Percentiles rank a stretch among this genome's conserved stretches.
Conservation (phyloP, 768 basidiomycete genomes). For the Tulasnella sp. region DNA sequence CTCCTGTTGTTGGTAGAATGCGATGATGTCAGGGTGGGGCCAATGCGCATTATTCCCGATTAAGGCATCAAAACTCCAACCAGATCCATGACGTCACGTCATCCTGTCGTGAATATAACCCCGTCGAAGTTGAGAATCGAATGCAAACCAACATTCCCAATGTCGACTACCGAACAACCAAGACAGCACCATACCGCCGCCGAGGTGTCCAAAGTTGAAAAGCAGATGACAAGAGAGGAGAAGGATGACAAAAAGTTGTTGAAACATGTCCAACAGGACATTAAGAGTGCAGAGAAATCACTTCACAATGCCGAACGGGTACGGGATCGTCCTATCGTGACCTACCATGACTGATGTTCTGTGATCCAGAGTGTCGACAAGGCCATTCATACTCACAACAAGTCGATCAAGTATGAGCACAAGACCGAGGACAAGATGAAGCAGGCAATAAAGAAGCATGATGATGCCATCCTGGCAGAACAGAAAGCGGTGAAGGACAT, state of each 20-base stretch:
- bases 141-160: too few relatives aligned
- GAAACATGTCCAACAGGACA: slow-evolving; percentile 1
- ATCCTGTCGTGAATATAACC: too few relatives aligned
- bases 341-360: not conserved
- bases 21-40: not conserved
- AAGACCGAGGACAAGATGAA: slow-evolving; percentile 9
- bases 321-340: not conserved
- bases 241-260: slow-evolving; percentile 7
- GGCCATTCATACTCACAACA: not conserved
- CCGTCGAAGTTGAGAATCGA: too few relatives aligned
- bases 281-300: slow-evolving; percentile 1
- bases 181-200: slow-evolving; percentile 13
- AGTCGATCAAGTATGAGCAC: slow-evolving; percentile 12
- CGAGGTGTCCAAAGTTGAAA: slow-evolving; percentile 9
- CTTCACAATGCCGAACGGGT: slow-evolving; percentile 8
- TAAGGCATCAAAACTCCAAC: not conserved
- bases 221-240: slow-evolving; percentile 11
- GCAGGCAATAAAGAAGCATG: not conserved
- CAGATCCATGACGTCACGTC: not conserved
- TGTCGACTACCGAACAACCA: not conserved
- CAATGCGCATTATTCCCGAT: not conserved
- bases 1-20: not conserved
- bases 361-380: not conserved
- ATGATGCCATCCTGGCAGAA: slow-evolving; percentile 2
- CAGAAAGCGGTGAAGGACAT: slow-evolving; percentile 1